These are phyloP conservation scores for Auricularia auricula-judae DNA, from an alignment of 768 basidiomycete species.

Conservation along the genomic window DNA sequence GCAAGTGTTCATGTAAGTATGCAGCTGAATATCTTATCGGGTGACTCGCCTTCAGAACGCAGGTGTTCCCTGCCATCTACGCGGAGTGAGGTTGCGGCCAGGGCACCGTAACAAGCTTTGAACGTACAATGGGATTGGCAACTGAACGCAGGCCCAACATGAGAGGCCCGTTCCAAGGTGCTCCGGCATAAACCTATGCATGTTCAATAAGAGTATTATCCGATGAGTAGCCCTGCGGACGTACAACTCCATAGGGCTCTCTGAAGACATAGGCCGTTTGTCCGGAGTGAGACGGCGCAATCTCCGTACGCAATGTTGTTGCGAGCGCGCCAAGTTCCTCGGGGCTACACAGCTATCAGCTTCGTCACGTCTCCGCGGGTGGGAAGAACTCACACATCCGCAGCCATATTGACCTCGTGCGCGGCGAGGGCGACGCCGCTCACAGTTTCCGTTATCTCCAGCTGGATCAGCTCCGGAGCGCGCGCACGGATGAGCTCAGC, in stretches of 20 bases:
- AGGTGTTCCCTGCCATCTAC: constrained; percentile 25
- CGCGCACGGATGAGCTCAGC: constrained; percentile 7
- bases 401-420: background rate
- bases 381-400: background rate
- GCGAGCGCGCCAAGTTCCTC: constrained; percentile 12
- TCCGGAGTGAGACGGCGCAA: constrained; percentile 4
- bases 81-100: too few species aligned
- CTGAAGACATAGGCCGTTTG: constrained; percentile 9
- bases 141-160: constrained; percentile 17
- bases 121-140: constrained; percentile 19
- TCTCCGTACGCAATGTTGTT: constrained; percentile 8
- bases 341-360: constrained; percentile 1
- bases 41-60: constrained; percentile 16
- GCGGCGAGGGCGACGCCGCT: background rate
- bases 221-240: background rate
- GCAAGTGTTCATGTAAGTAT: too few species aligned
- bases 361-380: background rate
- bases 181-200: background rate
- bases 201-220: background rate
- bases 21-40: too few species aligned
- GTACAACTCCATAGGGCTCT: constrained; percentile 11
- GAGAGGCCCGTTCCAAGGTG: constrained; percentile 11
- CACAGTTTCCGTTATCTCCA: constrained; percentile 11
- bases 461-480: constrained; percentile 6
- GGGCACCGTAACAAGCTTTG: background rate